Base-by-base conservation (phyloP, 192 early-diverging fungal species). In the Entomortierella beljakovae region DNA sequence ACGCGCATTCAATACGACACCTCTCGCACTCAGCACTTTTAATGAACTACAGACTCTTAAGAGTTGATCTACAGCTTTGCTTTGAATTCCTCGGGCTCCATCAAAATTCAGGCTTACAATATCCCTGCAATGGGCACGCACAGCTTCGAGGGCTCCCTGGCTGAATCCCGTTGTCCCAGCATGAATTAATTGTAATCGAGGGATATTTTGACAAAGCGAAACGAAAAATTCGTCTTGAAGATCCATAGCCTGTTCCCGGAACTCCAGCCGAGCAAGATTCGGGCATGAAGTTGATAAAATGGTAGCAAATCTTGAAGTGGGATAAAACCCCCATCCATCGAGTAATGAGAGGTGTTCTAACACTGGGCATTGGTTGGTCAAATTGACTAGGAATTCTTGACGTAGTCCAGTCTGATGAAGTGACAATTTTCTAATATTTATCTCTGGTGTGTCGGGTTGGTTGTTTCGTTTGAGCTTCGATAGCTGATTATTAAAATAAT, bases 171-270 rank as follows among this genome's bases (percentile, higher is more conserved):
- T 79, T 50, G 34, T 64, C 9, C 74, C 61, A 9, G 67, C 74
- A 68, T 79, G 74, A 29, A 79, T 54, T 60, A 59, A 68, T 32
- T 69, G 60, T n/a, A 79, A 35, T 31, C 48, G 43, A 26, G 74
- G 66, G 34, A 69, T 63, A 5, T 64, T 51, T 28, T 42, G 20
- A 22, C 66, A 68, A 6, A 79, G 49, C 26, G 60, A 68, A n/a
- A 64, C 32, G 59, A 69, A 79, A 26, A 79, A 79, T 28, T 68
- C 74, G 26, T 79, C 74, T 61, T 79, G 74, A 29, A 79, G 74
- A 43, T 79, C 74, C 13, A 68, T 7, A 0, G 65, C 61, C 23
- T 79, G 74, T 26, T 46, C 61, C n/a, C 74, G 66, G 28, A 69
- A 68, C 40, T 79, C 66, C 35, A 79, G 28, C 2, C 67, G 40